Evolutionary conservation across 179 eudicot species (phyloP).

Genomic region (Nepenthes alata): DNA sequence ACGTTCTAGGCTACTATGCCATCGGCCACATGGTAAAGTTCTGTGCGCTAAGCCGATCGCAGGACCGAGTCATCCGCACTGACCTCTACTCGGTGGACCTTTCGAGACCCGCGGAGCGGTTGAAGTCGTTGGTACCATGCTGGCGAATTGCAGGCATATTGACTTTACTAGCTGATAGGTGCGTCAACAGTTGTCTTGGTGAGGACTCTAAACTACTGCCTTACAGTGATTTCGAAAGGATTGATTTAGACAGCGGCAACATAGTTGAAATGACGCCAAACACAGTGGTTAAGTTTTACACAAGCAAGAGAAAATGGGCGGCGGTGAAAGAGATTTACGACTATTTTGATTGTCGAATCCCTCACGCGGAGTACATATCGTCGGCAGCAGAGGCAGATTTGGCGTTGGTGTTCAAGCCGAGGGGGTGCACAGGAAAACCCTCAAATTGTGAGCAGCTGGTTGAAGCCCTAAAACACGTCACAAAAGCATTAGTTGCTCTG

Average conservation of each 20-base stretch:
- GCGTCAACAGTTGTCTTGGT: slow-evolving; percentile 7
- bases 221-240: slow-evolving; percentile 42
- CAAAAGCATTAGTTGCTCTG: slow-evolving; percentile 59
- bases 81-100: slow-evolving; percentile 51
- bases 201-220: slow-evolving; percentile 9
- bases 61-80: slow-evolving; percentile 27
- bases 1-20: slow-evolving; percentile 57
- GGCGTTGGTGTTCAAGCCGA: slow-evolving; percentile 41
- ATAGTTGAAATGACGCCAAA: slow-evolving; percentile 47
- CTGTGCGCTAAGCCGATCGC: slow-evolving; percentile 51
- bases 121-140: slow-evolving; percentile 54
- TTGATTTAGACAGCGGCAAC: slow-evolving; percentile 31
- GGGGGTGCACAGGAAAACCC: slow-evolving; percentile 47
- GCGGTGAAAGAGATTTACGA: slow-evolving; percentile 56
- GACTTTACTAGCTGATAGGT: slow-evolving; percentile 46
- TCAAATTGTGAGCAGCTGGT: slow-evolving; percentile 31
- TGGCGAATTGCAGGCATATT: slow-evolving; percentile 70
- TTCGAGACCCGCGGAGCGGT: slow-evolving; percentile 41
- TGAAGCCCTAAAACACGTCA: slow-evolving; percentile 63
- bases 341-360: slow-evolving; percentile 42
- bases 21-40: slow-evolving; percentile 54
- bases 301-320: slow-evolving; percentile 39
- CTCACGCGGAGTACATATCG: slow-evolving; percentile 36
- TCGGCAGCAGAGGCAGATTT: slow-evolving; percentile 32
- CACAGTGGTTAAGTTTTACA: slow-evolving; percentile 28